A percentile compares a stretch with the other conserved stretches of the same genome.
phyloP scores from a whole-genome alignment of 2,329 filamentous ascomycete species.

The Annulohypoxylon truncatum region DNA sequence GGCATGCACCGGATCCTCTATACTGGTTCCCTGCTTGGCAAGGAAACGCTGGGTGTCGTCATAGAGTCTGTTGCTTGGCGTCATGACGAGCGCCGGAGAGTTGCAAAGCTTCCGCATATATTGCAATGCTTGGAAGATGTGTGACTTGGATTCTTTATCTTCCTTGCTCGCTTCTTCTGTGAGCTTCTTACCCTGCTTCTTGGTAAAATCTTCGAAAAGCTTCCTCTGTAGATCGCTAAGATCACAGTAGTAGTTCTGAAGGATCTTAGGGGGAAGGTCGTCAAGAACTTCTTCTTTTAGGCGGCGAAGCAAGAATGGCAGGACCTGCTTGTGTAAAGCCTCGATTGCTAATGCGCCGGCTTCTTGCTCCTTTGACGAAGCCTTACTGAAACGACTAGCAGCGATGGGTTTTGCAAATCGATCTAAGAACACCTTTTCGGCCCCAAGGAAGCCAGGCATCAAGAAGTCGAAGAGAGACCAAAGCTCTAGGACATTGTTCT shows the following conservation, averaged over 20 bases:
- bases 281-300: constrained; percentile 98
- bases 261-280: constrained; percentile 95
- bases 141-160: constrained; percentile 94
- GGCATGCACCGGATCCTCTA: constrained; percentile 88
- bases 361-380: constrained; percentile 98
- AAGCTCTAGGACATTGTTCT: constrained; percentile 96
- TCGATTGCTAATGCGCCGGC: constrained; percentile 95
- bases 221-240: constrained; percentile 94
- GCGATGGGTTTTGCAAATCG: constrained; percentile 95
- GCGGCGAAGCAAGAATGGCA: constrained; percentile 94
- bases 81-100: constrained; percentile 95
- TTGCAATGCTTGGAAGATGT: constrained; percentile 98
- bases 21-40: constrained; percentile 79
- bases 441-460: constrained; percentile 97
- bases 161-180: constrained; percentile 83
- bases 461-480: constrained; percentile 99
- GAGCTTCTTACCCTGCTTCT: constrained; percentile 90
- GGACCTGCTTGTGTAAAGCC: constrained; percentile 97
- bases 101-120: constrained; percentile 99
- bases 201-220: constrained; percentile 95
- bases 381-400: constrained; percentile 94
- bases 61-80: constrained; percentile 90
- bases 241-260: constrained; percentile 99
- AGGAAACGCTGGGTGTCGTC: constrained; percentile 87
- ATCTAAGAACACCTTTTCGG: constrained; percentile 94